phyloP scores from a whole-genome alignment of 306 rosid genomes.

The Clitoria ternatea region DNA sequence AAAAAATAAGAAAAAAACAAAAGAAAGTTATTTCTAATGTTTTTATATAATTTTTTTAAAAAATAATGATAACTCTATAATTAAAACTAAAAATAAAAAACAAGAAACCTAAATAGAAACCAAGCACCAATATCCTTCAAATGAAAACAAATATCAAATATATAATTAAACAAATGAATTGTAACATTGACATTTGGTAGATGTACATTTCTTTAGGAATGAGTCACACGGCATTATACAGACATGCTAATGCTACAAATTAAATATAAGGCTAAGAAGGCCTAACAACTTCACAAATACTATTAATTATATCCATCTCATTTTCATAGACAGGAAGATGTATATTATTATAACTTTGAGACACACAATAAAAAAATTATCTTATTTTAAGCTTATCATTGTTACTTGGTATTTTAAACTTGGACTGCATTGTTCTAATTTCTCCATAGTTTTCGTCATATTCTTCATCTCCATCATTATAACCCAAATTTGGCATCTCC shows the following conservation, averaged over 20 bases:
- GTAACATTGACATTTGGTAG: background rate
- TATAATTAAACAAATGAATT: no score
- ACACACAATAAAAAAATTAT: constrained; percentile 6
- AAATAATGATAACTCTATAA: no score
- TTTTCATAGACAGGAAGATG: background rate
- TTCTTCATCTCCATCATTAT: constrained; percentile 26
- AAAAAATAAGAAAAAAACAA: no score
- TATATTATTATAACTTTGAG: background rate
- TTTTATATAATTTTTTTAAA: no score
- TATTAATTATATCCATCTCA: constrained; percentile 13
- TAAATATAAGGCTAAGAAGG: background rate
- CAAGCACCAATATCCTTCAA: no score
- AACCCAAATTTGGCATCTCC: constrained; percentile 8
- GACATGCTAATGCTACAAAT: background rate
- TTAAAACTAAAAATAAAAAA: no score
- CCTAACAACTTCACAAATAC: background rate
- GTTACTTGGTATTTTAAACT: constrained; percentile 22
- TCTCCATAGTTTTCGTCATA: constrained; percentile 29
- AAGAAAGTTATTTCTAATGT: no score
- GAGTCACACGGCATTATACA: background rate
- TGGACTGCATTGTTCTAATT: constrained; percentile 28
- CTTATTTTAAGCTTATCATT: constrained; percentile 35
- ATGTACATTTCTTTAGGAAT: background rate
- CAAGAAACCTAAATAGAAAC: no score
- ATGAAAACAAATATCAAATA: no score